Evolutionary conservation across 768 basidiomycete species (phyloP), one percentile per base, ranked within the genome.

Genomic region (Collybia mongolica): DNA sequence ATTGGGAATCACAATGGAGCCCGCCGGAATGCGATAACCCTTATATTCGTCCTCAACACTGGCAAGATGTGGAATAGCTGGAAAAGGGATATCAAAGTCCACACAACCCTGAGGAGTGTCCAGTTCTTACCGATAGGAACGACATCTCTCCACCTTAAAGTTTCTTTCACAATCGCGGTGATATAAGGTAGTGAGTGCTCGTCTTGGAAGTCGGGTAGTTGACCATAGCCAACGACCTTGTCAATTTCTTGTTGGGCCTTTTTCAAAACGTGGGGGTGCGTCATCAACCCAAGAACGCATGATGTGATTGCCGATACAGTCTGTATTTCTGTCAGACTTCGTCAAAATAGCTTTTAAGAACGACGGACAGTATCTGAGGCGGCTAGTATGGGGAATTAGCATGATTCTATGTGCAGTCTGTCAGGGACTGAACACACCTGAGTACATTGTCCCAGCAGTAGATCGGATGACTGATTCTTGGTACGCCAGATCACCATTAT

Each of bases 21-120:
- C 66, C 26, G 64, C 64, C 0, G 71, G 71, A 23, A 75, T 69
- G 43, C 53, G 35, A 45, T 71, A 69, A 0, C 71, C 72, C n/a
- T 62, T 54, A 53, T 74, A 75, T 3, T 61, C 51, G 48, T 73
- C 68, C 6, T 73, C 71, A 7, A 57, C 56, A 2, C 44, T 53
- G 5, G 58, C 51, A 5, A 55, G 49, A 50, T 69, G 72, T 14
- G 68, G 66, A 7, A 69, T 20, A 9, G 57, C 72, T 72, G 46
- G 8, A 6, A 12, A n/a, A 18, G 23, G 39, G 14, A 26, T 14
- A 52, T 23, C 6, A 48, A 9, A 1, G 15, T 1, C n/a, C 17
- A 2, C 19, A 19, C n/a, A 15, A 6, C 5, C 7, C 18, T 8
- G n/a, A 11, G 29, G 46, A 9, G 18, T 44, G 9, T 1, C 26